Evolutionary conservation across 2,329 filamentous ascomycete species (phyloP).

Genomic region (Davidsoniella virescens): DNA sequence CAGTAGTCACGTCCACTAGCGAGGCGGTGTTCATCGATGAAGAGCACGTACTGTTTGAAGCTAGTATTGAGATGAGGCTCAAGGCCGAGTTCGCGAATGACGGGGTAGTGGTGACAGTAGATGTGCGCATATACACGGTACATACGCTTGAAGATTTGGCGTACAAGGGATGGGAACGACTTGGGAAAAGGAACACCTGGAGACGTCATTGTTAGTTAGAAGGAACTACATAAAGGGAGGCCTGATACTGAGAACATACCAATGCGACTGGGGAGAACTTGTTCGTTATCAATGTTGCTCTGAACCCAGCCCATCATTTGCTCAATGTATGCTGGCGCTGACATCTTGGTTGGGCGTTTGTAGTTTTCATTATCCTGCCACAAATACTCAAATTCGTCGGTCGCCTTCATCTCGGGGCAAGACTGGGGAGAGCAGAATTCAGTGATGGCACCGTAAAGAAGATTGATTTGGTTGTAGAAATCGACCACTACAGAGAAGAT

Average conservation of each 20-base stretch:
- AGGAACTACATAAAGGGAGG: conserved; percentile 1
- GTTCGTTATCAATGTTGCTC: conserved; percentile 85
- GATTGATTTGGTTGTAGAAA: conserved; percentile 99
- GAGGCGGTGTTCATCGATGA: conserved; percentile 89
- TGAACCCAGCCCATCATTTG: conserved; percentile 97
- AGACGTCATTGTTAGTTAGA: conserved; percentile 11
- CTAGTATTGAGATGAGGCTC: conserved; percentile 97
- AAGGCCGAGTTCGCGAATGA: conserved; percentile 83
- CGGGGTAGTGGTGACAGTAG: conserved; percentile 98
- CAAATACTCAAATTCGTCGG: conserved; percentile 98
- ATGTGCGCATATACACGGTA: conserved; percentile 98
- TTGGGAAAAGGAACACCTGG: conserved; percentile 85
- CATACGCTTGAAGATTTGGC: conserved; percentile 96
- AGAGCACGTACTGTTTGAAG: conserved; percentile 99
- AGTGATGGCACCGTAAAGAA: conserved; percentile 95
- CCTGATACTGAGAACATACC: conserved; percentile 30
- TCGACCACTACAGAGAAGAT: conserved; percentile 61
- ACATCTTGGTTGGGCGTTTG: conserved; percentile 95
- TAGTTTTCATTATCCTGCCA: conserved; percentile 94
- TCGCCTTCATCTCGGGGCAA: conserved; percentile 99
- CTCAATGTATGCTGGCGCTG: conserved; percentile 92
- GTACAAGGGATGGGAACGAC: conserved; percentile 71
- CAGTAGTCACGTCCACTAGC: conserved; percentile 94
- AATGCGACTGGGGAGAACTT: conserved; percentile 86
- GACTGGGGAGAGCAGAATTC: conserved; percentile 97